These are phyloP conservation scores for Monilinia vaccinii-corymbosi DNA, from an alignment of 2,329 filamentous ascomycete genomes.

Conservation along the genomic window DNA sequence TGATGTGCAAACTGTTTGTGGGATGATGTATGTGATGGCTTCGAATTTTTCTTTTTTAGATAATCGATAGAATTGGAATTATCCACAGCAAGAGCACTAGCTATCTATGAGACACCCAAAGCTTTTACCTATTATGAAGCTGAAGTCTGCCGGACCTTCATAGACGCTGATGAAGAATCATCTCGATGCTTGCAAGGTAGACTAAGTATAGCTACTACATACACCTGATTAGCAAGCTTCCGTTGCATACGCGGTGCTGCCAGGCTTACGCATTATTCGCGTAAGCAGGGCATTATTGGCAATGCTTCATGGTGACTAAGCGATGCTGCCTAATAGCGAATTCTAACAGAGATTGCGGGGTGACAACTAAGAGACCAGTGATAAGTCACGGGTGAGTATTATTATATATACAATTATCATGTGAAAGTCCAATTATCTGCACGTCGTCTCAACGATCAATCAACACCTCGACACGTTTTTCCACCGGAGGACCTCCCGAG, in stretches of 20 bases:
- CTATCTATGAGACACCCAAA: neutral
- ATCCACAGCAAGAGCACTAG: neutral
- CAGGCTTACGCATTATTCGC: neutral
- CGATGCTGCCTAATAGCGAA: neutral
- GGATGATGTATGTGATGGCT: neutral
- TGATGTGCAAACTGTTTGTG: neutral
- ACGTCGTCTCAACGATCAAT: neutral
- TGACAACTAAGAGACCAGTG: neutral
- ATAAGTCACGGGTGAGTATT: neutral
- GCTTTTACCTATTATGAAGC: neutral
- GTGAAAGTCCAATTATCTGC: neutral
- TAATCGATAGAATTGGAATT: neutral
- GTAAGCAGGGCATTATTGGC: neutral
- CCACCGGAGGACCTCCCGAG: neutral
- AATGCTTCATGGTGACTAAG: neutral
- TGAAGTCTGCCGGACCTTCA: neutral
- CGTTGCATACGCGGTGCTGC: no score
- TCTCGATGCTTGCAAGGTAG: neutral
- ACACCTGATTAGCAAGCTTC: no score
- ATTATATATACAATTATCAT: neutral
- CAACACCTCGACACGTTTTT: neutral
- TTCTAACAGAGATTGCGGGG: neutral
- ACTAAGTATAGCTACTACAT: neutral
- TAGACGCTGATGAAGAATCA: neutral
- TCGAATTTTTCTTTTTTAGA: neutral